Percentiles rank a stretch among this genome's conserved stretches.
Conservation (phyloP, 148 eudicot species). For the Persicaria maculosa region DNA sequence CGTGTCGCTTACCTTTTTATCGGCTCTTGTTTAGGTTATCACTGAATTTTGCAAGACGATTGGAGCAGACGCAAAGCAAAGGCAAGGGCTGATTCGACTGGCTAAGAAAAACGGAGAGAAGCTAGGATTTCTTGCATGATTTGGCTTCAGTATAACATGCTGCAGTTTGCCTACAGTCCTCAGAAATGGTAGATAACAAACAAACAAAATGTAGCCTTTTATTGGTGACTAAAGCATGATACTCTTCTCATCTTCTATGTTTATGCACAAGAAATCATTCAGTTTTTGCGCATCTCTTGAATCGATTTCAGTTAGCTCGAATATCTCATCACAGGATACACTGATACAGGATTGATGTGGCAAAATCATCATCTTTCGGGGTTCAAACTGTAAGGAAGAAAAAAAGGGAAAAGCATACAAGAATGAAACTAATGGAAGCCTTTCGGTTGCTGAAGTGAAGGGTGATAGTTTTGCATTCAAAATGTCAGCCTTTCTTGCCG, state of each 20-base stretch:
- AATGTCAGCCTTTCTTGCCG: background rate
- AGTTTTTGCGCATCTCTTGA: background rate
- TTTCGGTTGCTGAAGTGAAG: background rate
- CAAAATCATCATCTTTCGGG: background rate
- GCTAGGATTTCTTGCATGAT: slow-evolving; percentile 77
- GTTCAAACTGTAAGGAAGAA: background rate
- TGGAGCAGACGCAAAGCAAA: slow-evolving; percentile 88
- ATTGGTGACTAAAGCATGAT: background rate
- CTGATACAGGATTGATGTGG: background rate
- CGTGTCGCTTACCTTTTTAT: background rate
- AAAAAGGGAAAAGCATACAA: background rate
- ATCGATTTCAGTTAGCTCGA: background rate
- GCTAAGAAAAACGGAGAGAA: slow-evolving; percentile 92
- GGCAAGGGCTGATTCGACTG: slow-evolving; percentile 83
- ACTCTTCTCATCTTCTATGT: slow-evolving; percentile 3
- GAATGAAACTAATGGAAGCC: background rate
- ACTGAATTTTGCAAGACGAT: slow-evolving; percentile 95
- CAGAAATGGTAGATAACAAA: background rate
- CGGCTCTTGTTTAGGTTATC: slow-evolving; percentile 46
- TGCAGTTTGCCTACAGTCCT: background rate
- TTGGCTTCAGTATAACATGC: background rate
- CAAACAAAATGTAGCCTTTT: slow-evolving; percentile 5
- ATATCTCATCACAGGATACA: background rate
- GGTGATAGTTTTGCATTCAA: background rate
- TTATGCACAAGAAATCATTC: slow-evolving; percentile 7